Base-by-base conservation (phyloP, 768 basidiomycete species). In the Wakefieldia striispora region DNA sequence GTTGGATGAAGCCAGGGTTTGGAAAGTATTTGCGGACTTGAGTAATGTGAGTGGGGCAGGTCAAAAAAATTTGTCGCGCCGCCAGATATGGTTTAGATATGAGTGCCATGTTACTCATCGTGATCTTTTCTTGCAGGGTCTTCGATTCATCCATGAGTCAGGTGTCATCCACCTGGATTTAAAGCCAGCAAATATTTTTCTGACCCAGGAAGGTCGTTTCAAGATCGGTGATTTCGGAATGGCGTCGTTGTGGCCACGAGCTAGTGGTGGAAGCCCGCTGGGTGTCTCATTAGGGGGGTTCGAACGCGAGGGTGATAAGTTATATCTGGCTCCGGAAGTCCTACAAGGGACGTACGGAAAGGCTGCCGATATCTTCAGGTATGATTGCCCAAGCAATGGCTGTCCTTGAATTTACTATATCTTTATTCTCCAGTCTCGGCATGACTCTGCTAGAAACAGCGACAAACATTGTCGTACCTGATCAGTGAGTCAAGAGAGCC, bases 221-320 rank as follows among this genome's bases (percentile, higher is more conserved):
- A 93, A 92, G 73, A 93, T 99, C 66, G 95, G 95, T 8, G 97
- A 99, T 68, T 97, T 98, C 72, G 97, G 97, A 9, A 93, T 99
- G 85, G 95, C 95, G n/a, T 91, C 91, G 6, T 60, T 92, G 45
- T 95, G 91, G 88, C 92, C 93, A 1, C 75, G 93, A 34, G 72
- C 75, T 0, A 59, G 51, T 12, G 57, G 67, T 29, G 67, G 61
- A 10, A 72, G 70, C 43, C 68, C 66, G 8, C 60, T 71, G 45
- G 79, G 75, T 8, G 52, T 58, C 8, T 42, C 58, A 7, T 57
- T 66, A 4, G 74, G 72, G 13, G 67, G 68, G n/a, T 93, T 97
- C 65, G 95, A 98, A 69, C 81, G 97, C 14, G 97, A 99, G 68
- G 97, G 97, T 6, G 97, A 99, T 70, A 88, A 98, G 66, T 77